Percentiles rank a stretch among this genome's conserved stretches.
Evolutionary conservation across 306 rosid genomes (phyloP).

Genomic region (Dryas octopetala): DNA sequence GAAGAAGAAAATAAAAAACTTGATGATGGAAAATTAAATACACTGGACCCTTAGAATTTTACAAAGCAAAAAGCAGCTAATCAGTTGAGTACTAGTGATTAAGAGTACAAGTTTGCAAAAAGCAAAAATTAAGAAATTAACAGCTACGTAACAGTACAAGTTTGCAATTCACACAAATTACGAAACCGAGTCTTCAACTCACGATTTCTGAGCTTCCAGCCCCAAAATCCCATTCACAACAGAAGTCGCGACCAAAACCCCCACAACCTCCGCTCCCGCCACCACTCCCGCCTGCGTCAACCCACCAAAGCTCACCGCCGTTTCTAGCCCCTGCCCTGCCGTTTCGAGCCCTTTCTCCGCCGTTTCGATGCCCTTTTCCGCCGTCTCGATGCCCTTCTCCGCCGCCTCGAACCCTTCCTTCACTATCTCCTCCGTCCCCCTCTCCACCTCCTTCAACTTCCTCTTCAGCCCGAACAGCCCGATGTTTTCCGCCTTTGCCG

Average conservation of each 20-base stretch:
- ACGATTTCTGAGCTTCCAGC: constrained; percentile 48
- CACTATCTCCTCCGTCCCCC: constrained; percentile 68
- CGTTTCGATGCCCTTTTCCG: constrained; percentile 37
- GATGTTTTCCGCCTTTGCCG: constrained; percentile 57
- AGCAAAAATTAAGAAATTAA: too few relatives aligned
- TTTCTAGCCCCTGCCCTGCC: constrained; percentile 54
- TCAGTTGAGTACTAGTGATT: neutral
- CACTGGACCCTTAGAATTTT: neutral
- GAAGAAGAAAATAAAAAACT: neutral
- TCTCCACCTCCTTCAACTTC: constrained; percentile 68
- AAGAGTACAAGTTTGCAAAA: constrained; percentile 1
- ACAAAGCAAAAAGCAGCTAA: neutral
- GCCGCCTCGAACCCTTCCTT: constrained; percentile 76
- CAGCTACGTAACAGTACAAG: neutral
- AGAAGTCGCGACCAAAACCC: constrained; percentile 63
- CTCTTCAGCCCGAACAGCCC: constrained; percentile 70
- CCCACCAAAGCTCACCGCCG: constrained; percentile 55
- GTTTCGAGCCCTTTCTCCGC: constrained; percentile 48
- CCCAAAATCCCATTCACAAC: constrained; percentile 81
- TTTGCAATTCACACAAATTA: neutral
- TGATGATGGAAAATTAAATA: neutral
- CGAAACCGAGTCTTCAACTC: neutral
- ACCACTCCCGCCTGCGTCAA: constrained; percentile 78
- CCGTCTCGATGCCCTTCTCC: constrained; percentile 53
- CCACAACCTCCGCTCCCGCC: constrained; percentile 72